phyloP scores from a whole-genome alignment of 768 basidiomycete genomes.

The Amylocystis lapponica region DNA sequence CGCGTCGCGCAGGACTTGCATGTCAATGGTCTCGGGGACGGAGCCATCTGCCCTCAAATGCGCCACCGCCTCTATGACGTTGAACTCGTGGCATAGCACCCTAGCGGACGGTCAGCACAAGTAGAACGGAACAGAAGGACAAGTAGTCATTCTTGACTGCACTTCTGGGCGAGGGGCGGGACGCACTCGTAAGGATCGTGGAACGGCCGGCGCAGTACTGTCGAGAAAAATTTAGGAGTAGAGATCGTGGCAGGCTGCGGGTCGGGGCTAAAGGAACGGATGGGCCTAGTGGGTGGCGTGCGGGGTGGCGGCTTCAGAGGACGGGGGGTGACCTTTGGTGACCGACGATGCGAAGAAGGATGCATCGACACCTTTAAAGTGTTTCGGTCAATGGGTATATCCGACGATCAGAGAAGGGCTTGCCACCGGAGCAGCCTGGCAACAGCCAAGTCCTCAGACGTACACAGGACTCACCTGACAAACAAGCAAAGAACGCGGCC shows the following conservation, averaged over 20 bases:
- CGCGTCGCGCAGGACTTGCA: constrained; percentile 40
- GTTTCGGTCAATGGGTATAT: not conserved
- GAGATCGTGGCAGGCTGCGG: too few relatives aligned
- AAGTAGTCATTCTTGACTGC: too few relatives aligned
- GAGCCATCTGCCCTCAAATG: constrained; percentile 17
- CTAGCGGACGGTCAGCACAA: too few relatives aligned
- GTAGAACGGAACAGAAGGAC: not conserved
- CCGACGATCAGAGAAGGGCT: too few relatives aligned
- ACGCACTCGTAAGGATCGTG: constrained; percentile 12
- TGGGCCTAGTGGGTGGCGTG: not conserved
- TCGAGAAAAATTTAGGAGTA: not conserved
- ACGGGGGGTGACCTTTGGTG: constrained; percentile 1
- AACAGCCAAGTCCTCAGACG: too few relatives aligned
- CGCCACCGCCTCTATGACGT: constrained; percentile 23
- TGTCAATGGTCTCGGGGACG: constrained; percentile 41
- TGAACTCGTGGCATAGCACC: constrained; percentile 27
- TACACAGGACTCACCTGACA: too few relatives aligned
- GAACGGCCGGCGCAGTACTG: constrained; percentile 2
- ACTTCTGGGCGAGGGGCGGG: not conserved
- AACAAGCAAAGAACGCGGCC: too few relatives aligned
- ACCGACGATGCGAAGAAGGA: not conserved
- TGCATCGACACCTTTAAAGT: not conserved
- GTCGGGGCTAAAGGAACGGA: not conserved
- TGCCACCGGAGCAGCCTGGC: too few relatives aligned
- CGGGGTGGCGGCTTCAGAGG: constrained; percentile 4